Evolutionary conservation across 768 basidiomycete species (phyloP).

Genomic region (Leccinum rimulosum): DNA sequence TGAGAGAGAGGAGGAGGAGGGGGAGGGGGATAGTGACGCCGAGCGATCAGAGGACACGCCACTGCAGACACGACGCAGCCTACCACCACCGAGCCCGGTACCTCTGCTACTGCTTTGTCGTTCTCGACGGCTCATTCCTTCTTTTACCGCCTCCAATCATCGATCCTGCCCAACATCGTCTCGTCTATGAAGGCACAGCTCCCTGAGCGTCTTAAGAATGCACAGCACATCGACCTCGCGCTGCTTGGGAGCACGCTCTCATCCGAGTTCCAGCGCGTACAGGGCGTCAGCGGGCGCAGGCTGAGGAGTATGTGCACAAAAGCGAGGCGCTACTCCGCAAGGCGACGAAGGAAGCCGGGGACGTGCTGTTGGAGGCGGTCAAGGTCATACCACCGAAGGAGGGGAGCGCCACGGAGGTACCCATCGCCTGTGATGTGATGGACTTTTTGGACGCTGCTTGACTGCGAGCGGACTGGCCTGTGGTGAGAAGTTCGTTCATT

Average conservation of each 20-base stretch:
- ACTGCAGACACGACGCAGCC: conserved; percentile 21
- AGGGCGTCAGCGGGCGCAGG: conserved; percentile 69
- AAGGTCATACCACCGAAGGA: conserved; percentile 89
- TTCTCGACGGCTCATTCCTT: conserved; percentile 40
- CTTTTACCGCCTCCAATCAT: conserved; percentile 71
- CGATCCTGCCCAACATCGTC: conserved; percentile 72
- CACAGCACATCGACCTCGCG: conserved; percentile 36
- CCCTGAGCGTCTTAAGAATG: conserved; percentile 62
- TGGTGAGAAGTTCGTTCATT: neutral
- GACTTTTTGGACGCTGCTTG: conserved; percentile 78
- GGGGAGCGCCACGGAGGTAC: conserved; percentile 31
- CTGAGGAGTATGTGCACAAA: conserved; percentile 82
- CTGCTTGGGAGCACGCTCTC: conserved; percentile 55
- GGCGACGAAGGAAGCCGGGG: conserved; percentile 77
- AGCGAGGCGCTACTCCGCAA: conserved; percentile 63
- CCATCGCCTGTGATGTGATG: conserved; percentile 75
- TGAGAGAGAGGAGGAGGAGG: conserved; percentile 22
- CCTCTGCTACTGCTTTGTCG: conserved; percentile 1
- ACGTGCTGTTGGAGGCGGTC: conserved; percentile 82
- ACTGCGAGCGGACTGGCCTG: conserved; percentile 19
- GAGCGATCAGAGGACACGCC: conserved; percentile 29
- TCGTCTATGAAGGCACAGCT: conserved; percentile 65
- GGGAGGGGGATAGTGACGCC: conserved; percentile 24
- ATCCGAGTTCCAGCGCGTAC: conserved; percentile 68
- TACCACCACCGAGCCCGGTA: conserved; percentile 15